Evolutionary conservation across 2,329 filamentous ascomycete species (phyloP).

Genomic region (Alternaria novae-zelandiae): DNA sequence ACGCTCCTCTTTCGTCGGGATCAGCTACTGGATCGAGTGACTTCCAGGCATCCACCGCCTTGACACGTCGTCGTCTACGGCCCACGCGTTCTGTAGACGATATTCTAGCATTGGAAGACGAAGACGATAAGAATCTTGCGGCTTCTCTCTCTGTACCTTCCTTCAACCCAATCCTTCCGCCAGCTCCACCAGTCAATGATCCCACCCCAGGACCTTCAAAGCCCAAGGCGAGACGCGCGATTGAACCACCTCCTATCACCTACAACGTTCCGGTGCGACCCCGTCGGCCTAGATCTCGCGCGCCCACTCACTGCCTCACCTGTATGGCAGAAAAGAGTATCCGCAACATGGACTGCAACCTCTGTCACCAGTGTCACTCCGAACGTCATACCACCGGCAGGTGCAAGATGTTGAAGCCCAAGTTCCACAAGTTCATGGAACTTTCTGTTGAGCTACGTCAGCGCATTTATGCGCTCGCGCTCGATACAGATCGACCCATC

Average conservation of each 20-base stretch:
- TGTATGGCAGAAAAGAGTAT: not conserved
- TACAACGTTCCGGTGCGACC: not conserved
- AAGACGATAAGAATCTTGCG: not conserved
- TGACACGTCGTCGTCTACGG: not conserved
- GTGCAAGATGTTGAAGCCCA: not conserved
- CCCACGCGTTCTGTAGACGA: not conserved
- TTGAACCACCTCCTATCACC: not conserved
- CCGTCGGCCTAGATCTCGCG: not conserved
- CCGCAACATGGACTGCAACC: not conserved
- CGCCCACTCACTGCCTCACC: not conserved
- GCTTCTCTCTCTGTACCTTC: not conserved
- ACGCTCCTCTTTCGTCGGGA: not conserved
- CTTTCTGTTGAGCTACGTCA: constrained; percentile 27
- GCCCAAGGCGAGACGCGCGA: not conserved
- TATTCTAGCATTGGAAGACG: not conserved
- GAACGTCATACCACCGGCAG: not conserved
- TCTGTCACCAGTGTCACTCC: not conserved
- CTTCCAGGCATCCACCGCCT: not conserved
- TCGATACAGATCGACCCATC: constrained; percentile 16
- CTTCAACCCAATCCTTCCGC: not conserved
- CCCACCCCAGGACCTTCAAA: not conserved
- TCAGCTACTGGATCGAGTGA: not conserved
- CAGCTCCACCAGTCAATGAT: not conserved
- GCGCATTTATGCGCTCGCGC: constrained; percentile 16
- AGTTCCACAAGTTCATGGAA: constrained; percentile 18